A percentile compares a stretch with the other conserved stretches of the same genome.
Evolutionary conservation across 2,329 filamentous ascomycete species (phyloP).

Genomic region (Malbranchea zuffiana): DNA sequence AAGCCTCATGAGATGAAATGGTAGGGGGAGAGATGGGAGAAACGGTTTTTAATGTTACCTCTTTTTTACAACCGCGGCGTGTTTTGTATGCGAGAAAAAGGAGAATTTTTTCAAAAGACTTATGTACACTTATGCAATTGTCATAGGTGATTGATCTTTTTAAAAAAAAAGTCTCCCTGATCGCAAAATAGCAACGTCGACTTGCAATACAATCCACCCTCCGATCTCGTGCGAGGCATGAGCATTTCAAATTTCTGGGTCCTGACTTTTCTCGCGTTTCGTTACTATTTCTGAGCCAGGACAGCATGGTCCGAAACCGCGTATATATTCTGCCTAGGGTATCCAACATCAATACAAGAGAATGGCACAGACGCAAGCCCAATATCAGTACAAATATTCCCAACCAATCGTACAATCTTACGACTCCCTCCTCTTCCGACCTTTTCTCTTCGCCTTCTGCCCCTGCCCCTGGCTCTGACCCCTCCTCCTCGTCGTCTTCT

Average conservation of each 20-base stretch:
- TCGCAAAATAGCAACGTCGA: slow-evolving; percentile 11
- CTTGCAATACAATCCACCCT: slow-evolving; percentile 11
- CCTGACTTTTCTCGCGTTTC: neutral
- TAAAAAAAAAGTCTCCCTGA: slow-evolving; percentile 5
- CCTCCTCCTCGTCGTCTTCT: slow-evolving; percentile 24
- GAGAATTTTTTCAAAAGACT: slow-evolving; percentile 9
- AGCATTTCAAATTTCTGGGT: too few relatives aligned
- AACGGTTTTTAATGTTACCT: slow-evolving; percentile 7
- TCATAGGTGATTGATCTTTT: slow-evolving; percentile 11
- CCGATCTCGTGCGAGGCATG: neutral
- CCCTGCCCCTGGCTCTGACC: slow-evolving; percentile 24
- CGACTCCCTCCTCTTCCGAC: neutral
- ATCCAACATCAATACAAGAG: too few relatives aligned
- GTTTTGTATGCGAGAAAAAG: slow-evolving; percentile 12
- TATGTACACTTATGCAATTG: slow-evolving; percentile 13
- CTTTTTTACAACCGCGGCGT: too few relatives aligned
- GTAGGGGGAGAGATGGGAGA: slow-evolving; percentile 42
- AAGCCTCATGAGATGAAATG: slow-evolving; percentile 99
- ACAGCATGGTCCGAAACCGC: too few relatives aligned
- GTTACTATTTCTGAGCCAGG: too few relatives aligned
- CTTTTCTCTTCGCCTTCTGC: slow-evolving; percentile 19
- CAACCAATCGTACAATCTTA: too few relatives aligned
- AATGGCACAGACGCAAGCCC: neutral
- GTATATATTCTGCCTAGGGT: too few relatives aligned
- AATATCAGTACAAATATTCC: too few relatives aligned